Evolutionary conservation across 345 rosid genomes (phyloP), one percentile per base, ranked within the genome.

Genomic region (Eucalyptus sideroxylon): DNA sequence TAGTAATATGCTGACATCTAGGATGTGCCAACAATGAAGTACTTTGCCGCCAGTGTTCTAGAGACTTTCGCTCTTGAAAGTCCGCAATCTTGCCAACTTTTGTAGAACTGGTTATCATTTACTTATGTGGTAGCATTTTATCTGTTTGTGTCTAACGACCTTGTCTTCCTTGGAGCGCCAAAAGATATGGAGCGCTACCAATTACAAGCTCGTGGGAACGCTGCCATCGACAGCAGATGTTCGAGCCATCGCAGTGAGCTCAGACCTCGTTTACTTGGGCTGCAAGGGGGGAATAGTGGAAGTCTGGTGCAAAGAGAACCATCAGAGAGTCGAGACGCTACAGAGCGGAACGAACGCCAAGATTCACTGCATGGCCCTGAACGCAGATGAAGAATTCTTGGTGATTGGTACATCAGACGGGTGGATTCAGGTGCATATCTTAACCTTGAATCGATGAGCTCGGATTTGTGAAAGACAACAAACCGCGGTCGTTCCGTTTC

Each of bases 401-500:
- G 94, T 94, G 56, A 89, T 92, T 16, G 98, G 98, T 88, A 95
- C 98, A 56, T 93, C 96, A 9, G 96, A 95, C 69, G 96, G 98
- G 55, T 86, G 89, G 88, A 94, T 95, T 62, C 96, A 96, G 97
- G 97, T 95, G 89, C 88, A 27, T 8, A 5, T 8, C 47, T 50
- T 27, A 56, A 31, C 77, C 50, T 59, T 26, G 31, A 59, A 34
- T 16, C 47, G 7, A 77, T 77, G 83, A 77, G 45, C 83, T 77
- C 3, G 45, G 15, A 77, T 40, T 40, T 6, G 13, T 40, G 47
- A 42, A 77, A 6, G 47, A 77, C 27, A 6, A 77, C 47, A 9
- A 72, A 37, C 5, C 16, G 7, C 4, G 3, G 13, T 37, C 47
- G 8, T 19, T 77, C 30, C 47, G 4, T 77, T 23, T 21, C 85